Base-by-base conservation (phyloP, 2,329 filamentous ascomycete species). In the Penicillium expansum region DNA sequence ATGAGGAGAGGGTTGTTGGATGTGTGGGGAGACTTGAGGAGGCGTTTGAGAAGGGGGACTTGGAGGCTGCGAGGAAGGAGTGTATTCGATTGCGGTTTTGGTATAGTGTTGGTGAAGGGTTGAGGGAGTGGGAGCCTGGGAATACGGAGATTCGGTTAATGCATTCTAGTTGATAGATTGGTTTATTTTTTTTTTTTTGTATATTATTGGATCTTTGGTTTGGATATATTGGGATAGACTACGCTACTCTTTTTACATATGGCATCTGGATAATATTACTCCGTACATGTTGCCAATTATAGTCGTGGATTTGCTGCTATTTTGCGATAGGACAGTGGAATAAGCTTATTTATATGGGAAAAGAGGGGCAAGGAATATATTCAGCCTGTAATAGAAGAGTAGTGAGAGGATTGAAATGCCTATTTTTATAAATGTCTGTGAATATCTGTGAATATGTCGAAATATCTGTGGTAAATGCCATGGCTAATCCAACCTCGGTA, bases 71-170 rank as follows among this genome's bases (percentile, higher is more conserved):
- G 16, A 86, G 83, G 75, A 75, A 71, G 59, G 91, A 95, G 81
- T 86, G 87, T 44, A 86, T 96, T 1, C 81, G 83, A 72, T 75
- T 97, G 77, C 81, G 91, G 72, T 97, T 97, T 78, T 97, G 93
- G 93, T 83, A 89, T 55, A 96, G 92, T 75, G 87, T 97, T 59
- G 83, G 86, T 60, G 89, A 95, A 74, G 89, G 86, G 45, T 78
- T 97, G 68, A 80, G 88, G 70, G 84, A 87, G 61, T 97, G 93
- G 92, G 91, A 96, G 80, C 85, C 81, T 67, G 92, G 91, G 5
- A 88, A 85, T 77, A 72, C 67, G 33, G 70, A 81, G 61, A 80
- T 85, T 56, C 75, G 82, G 44, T 64, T 86, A 64, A 73, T 81
- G 59, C 83, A 86, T 76, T 52, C 52, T 24, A 59, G 48, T n/a